Evolutionary conservation across 768 basidiomycete genomes (phyloP), one percentile per base, ranked within the genome.

Genomic region (Russula olivacea): DNA sequence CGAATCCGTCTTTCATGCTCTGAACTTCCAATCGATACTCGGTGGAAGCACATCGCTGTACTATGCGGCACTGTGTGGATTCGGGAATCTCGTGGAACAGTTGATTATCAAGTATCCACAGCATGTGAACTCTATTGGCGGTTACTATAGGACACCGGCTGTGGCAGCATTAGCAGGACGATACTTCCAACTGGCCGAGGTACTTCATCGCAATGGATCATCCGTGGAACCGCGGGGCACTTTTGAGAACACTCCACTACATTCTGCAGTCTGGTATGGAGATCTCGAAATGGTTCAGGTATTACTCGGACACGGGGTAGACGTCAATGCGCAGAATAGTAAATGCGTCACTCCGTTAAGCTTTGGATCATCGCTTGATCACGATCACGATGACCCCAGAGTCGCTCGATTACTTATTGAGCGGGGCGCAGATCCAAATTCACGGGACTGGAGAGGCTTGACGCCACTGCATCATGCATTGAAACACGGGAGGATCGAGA

Each of bases 401-500:
- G 14, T 25, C 9, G 23, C 6, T 5, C 47, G 12, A 25, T 48
- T 48, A 5, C 14, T 48, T 5, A 21, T 48, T 25, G 47, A 48
- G 8, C 47, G 23, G 4, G 47, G 47, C 8, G 47, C 23, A 15
- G 47, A 48, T 25, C 11, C 14, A 12, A 25, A 48, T 25, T 21
- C 3, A 14, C 12, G 6, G 23, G 4, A 0, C 11, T 0, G 0
- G 21, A 6, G 4, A 11, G 23, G 23, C 47, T 11, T 6, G 0
- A 25, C 48, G 3, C 48, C 48, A 25, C 14, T 48, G 48, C 48
- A 15, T 25, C 2, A 1, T 2, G 48, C 48, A 25, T 25, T 3
- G 5, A 0, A 2, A 5, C 0, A 1, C 4, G 14, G 48, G 23
- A 14, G 14, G 14, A 25, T 48, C 14, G 48, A 28, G 9, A 3